Percentiles rank a stretch among this genome's conserved stretches.
Conservation (phyloP, 371 early-diverging fungal genomes). For the Mucor piriformis region DNA sequence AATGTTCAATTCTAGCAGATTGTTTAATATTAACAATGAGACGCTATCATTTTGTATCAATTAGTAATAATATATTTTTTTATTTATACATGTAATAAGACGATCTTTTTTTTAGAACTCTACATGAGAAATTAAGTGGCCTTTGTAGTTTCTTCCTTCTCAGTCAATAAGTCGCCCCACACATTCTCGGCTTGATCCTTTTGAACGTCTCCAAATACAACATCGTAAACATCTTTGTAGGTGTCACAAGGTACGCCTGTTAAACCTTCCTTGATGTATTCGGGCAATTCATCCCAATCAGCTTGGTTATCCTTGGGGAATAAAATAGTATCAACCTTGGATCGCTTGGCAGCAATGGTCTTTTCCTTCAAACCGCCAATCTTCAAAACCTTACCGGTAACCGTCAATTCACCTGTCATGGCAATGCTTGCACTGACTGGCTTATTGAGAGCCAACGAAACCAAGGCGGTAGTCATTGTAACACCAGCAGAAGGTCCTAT, state of each 20-base stretch:
- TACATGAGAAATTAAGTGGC: background rate
- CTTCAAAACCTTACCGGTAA: constrained; percentile 95
- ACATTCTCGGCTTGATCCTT: constrained; percentile 28
- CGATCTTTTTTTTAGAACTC: background rate
- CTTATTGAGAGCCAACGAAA: constrained; percentile 86
- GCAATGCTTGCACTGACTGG: constrained; percentile 82
- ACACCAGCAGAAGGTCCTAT: constrained; percentile 93
- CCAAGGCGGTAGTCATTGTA: constrained; percentile 93
- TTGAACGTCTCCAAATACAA: constrained; percentile 24
- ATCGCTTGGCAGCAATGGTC: constrained; percentile 96
- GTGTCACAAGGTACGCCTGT: constrained; percentile 81
- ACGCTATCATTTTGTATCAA: background rate
- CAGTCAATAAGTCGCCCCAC: constrained; percentile 22
- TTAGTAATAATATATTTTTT: background rate
- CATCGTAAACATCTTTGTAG: constrained; percentile 74
- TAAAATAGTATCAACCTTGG: constrained; percentile 84
- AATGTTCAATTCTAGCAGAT: too few relatives aligned
- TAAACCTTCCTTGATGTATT: constrained; percentile 88
- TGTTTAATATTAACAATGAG: background rate
- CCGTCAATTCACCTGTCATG: constrained; percentile 97
- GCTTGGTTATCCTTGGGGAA: constrained; percentile 89
- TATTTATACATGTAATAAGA: background rate
- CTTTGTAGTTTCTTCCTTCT: constrained; percentile 13
- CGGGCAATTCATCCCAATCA: constrained; percentile 96
- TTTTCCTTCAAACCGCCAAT: constrained; percentile 98